Evolutionary conservation across 176 grass and related monocot species (phyloP).

Genomic region (Aegilops bicornis): DNA sequence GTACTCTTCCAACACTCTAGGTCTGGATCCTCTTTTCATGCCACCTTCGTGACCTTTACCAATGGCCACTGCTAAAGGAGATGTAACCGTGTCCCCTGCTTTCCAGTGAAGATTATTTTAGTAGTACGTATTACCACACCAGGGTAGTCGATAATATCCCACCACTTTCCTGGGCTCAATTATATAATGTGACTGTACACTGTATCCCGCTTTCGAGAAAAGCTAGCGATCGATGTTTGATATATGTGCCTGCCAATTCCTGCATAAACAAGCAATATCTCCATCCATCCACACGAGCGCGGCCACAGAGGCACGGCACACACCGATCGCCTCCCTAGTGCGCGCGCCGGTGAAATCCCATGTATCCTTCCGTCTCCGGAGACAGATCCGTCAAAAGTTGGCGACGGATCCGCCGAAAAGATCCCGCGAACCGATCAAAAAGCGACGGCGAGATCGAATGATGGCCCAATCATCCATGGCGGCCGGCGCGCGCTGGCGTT

Average conservation of each 20-base stretch:
- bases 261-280: constrained; percentile 13
- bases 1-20: not conserved
- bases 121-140: not conserved
- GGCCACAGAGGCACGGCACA: not conserved
- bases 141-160: not conserved
- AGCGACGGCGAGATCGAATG: not conserved
- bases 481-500: not conserved
- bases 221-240: constrained; percentile 21
- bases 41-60: constrained; percentile 4
- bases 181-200: not conserved
- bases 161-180: not conserved
- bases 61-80: not conserved
- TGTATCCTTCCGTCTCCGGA: constrained; percentile 16
- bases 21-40: not conserved
- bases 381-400: constrained; percentile 36
- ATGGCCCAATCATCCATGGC: constrained; percentile 1
- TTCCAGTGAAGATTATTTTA: not conserved
- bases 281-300: not conserved
- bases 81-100: not conserved
- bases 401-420: constrained; percentile 2
- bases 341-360: constrained; percentile 22
- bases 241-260: constrained; percentile 26
- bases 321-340: constrained; percentile 16
- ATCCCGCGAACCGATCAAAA: constrained; percentile 4
- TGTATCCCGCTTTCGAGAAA: not conserved